Base-by-base conservation (phyloP, 2,329 filamentous ascomycete species). In the Fusarium xyrophilum region DNA sequence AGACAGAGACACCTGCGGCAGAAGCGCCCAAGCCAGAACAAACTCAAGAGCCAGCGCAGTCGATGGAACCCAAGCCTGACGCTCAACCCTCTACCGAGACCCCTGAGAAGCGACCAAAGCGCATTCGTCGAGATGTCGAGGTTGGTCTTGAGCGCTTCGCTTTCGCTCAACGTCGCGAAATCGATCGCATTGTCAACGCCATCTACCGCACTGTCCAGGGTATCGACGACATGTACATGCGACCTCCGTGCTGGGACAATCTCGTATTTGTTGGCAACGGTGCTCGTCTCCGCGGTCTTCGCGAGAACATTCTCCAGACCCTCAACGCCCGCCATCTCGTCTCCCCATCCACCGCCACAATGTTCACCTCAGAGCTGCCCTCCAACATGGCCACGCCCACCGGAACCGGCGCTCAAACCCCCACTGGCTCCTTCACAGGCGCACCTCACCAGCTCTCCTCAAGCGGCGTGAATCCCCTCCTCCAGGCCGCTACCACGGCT, bases 291-390 rank as follows among this genome's bases (percentile, higher is more conserved):
- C 83, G 83, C 82, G 93, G 96, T 8, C 95, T 99, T 78, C 94
- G 92, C 70, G 93, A 97, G 73, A 93, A 95, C 70, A 89, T 99
- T 48, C 78, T 98, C 38, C 86, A 91, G 73, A 93, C 89, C 0
- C 86, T 99, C 36, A 87, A 87, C 38, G 86, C 90, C 50, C 93
- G 94, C 69, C 96, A 97, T 78, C 86, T 97, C 56, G 89, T 99
- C 70, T 97, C 94, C 4, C 96, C 96, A 1, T 94, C 91, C 30
- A 95, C 93, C 2, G 93, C 93, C 52, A 97, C 94, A 42, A 98
- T 98, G 75, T 98, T 98, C 84, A 97, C 94, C 36, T 97, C 93
- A 25, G 96, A 99, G 79, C 89, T 98, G 38, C 96, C 96, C 11
- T 97, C 93, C 12, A 95, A 96, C 80, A 88, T 97, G 76, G 93